These are phyloP conservation scores for Amyloporia xantha DNA, from an alignment of 768 basidiomycete genomes.

Conservation along the genomic window DNA sequence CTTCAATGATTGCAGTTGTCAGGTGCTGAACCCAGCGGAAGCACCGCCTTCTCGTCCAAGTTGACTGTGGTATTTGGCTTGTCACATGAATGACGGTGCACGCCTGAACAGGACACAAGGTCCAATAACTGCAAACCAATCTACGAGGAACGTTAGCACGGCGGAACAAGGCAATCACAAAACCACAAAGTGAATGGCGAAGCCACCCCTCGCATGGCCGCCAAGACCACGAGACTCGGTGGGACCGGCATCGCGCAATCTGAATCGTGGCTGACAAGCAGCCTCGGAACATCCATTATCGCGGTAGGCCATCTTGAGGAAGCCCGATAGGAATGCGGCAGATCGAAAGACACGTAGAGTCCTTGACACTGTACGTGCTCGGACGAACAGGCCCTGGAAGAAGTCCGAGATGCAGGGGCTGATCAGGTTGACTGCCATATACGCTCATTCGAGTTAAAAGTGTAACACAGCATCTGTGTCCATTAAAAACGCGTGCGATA, in stretches of 20 bases:
- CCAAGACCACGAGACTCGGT: neutral
- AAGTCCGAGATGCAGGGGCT: neutral
- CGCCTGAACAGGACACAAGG: neutral
- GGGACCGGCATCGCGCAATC: neutral
- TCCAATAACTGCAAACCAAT: neutral
- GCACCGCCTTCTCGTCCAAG: too few relatives aligned
- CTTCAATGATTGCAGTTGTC: too few relatives aligned
- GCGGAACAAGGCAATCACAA: neutral
- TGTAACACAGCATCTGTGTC: neutral
- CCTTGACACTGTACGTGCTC: neutral
- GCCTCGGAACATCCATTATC: neutral
- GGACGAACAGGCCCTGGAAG: neutral
- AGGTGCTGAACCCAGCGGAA: too few relatives aligned
- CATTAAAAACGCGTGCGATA: neutral
- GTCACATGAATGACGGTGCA: neutral
- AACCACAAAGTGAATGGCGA: neutral
- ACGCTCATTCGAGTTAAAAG: neutral
- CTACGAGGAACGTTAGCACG: neutral
- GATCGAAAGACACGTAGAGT: neutral
- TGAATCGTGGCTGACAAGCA: neutral
- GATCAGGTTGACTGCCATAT: neutral
- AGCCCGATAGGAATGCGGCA: neutral
- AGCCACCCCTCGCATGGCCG: neutral
- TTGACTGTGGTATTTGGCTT: too few relatives aligned
- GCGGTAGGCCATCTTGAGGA: neutral